Conservation (phyloP, 768 basidiomycete species). For the Plicaturopsis crispa region DNA sequence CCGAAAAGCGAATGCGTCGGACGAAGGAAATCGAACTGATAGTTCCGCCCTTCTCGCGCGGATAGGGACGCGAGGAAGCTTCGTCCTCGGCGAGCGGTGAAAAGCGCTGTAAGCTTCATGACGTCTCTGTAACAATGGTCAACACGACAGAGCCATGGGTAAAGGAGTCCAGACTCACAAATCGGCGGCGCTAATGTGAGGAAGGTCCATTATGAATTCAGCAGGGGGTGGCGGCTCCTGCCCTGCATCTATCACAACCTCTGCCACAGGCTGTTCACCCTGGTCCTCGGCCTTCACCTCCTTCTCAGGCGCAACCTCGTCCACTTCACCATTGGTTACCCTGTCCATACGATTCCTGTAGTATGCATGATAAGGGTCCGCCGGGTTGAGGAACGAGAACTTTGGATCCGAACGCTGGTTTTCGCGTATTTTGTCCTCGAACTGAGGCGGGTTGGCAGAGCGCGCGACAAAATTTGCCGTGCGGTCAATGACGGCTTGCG, state of each 20-base stretch:
- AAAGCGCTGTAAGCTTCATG: slow-evolving; percentile 93
- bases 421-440: slow-evolving; percentile 97
- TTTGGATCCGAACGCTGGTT: slow-evolving; percentile 94
- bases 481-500: slow-evolving; percentile 85
- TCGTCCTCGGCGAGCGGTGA: slow-evolving; percentile 87
- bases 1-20: slow-evolving; percentile 95
- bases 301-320: slow-evolving; percentile 45
- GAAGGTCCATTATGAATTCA: slow-evolving; percentile 81
- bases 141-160: slow-evolving; percentile 4
- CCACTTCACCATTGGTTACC: slow-evolving; percentile 68
- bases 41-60: slow-evolving; percentile 85
- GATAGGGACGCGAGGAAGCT: slow-evolving; percentile 82
- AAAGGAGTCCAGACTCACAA: slow-evolving; percentile 51
- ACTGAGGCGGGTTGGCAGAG: slow-evolving; percentile 87
- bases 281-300: slow-evolving; percentile 30
- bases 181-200: slow-evolving; percentile 83
- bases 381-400: slow-evolving; percentile 96
- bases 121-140: slow-evolving; percentile 58
- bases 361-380: slow-evolving; percentile 98
- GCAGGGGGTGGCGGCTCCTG: slow-evolving; percentile 63
- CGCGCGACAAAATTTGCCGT: slow-evolving; percentile 89
- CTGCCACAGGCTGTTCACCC: slow-evolving; percentile 26
- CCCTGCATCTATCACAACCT: slow-evolving; percentile 51
- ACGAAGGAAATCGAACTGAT: slow-evolving; percentile 95
- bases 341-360: slow-evolving; percentile 89